Evolutionary conservation across 208 protist genomes (phyloP), one percentile per base, ranked within the genome.

Genomic region (Lotmaria passim): DNA sequence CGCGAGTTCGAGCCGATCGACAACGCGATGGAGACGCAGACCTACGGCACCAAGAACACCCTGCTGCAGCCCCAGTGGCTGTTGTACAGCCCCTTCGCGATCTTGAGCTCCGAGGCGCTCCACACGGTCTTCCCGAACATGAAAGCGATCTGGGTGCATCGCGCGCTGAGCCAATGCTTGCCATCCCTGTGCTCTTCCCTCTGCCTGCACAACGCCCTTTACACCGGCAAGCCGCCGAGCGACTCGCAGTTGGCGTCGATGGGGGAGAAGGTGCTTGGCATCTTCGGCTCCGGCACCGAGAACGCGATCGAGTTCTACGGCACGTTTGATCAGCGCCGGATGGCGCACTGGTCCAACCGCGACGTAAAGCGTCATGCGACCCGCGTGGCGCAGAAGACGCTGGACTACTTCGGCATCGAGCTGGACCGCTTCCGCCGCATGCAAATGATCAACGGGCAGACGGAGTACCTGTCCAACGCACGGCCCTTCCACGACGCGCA

Each of bases 271-370:
- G 88, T 95, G 44, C 73, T 95, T 2, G 92, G 89, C 62, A 89
- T 94, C 33, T 97, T 97, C 58, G 92, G 92, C 58, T 94, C 87
- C 56, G 92, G 89, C 58, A 87, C 86, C 15, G 82, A 93, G 64
- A 81, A 95, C 68, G 85, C 89, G 21, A 91, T 95, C 59, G 82
- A 91, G 39, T 97, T 86, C 75, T 90, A 91, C 63, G 79, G 81
- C 24, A 68, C 69, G 17, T 97, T 95, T 71, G 88, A 93, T 51
- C 81, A 93, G 74, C 73, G 75, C 21, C 79, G 86, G 47, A 93
- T 95, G 88, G 88, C 83, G 39, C 92, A 97, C 69, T 97, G 92
- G 90, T 93, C 86, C 7, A 97, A 95, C 75, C 82, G 88, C 38
- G 92, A 97, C 76, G 84, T 94, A 31, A 93, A 95, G 73, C 83